Percentiles rank a stretch among this genome's conserved stretches.
phyloP scores from a whole-genome alignment of 1,284 basidiomycete species.

The Tilletia caries region DNA sequence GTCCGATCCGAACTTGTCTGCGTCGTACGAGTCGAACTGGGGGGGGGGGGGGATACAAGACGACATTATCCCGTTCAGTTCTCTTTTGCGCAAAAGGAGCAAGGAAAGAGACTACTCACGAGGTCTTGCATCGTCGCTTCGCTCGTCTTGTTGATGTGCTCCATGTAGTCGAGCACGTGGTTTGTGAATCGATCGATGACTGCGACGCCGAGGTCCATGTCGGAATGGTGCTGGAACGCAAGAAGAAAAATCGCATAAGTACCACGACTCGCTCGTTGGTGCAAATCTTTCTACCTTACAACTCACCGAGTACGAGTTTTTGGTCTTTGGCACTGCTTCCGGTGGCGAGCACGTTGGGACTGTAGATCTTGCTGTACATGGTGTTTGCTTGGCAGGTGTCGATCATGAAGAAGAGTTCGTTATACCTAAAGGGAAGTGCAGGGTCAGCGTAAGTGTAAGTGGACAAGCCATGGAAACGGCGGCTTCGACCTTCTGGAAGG shows the following conservation, averaged over 20 bases:
- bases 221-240: constrained; percentile 74
- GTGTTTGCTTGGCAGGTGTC: constrained; percentile 98
- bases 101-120: constrained; percentile 9
- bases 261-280: no score
- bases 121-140: constrained; percentile 77
- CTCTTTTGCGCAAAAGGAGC: no score
- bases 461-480: background rate
- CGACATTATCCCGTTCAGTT: no score
- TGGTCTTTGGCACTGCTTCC: constrained; percentile 83
- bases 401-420: constrained; percentile 95
- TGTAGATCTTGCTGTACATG: constrained; percentile 91
- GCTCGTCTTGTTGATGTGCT: constrained; percentile 84
- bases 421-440: constrained; percentile 64
- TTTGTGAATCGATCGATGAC: constrained; percentile 96
- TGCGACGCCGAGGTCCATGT: constrained; percentile 87
- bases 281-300: no score
- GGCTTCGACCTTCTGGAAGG: constrained; percentile 53
- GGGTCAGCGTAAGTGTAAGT: background rate
- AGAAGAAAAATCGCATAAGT: no score
- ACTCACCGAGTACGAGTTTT: constrained; percentile 86
- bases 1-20: constrained; percentile 72
- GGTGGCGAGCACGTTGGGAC: constrained; percentile 89
- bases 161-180: constrained; percentile 84
- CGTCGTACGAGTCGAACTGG: constrained; percentile 74
- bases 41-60: background rate